Conservation (phyloP, 495 filamentous ascomycete species). For the Chlorociboria aeruginascens region DNA sequence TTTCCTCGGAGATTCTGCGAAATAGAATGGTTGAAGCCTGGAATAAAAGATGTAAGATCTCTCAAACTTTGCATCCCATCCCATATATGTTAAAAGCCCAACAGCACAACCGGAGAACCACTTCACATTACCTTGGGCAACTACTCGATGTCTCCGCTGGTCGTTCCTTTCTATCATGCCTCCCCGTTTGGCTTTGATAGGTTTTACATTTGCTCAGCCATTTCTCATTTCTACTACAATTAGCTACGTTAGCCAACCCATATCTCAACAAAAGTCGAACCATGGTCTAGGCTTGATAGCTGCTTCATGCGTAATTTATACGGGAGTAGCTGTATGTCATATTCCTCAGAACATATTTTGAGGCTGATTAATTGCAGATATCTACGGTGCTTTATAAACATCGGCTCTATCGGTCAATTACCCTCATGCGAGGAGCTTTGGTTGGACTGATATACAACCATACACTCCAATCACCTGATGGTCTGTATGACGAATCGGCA, state of each 20-base stretch:
- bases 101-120: not conserved
- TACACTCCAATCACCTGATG: constrained; percentile 5
- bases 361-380: not conserved
- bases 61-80: not conserved
- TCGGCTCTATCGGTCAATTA: constrained; percentile 16
- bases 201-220: constrained; percentile 53
- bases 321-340: constrained; percentile 30
- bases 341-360: not conserved
- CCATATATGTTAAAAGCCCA: not conserved
- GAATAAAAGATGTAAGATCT: constrained; percentile 11
- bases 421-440: constrained; percentile 19
- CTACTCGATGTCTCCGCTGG: constrained; percentile 3
- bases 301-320: constrained; percentile 21
- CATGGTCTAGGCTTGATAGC: constrained; percentile 27
- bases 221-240: constrained; percentile 33
- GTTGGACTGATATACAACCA: constrained; percentile 18
- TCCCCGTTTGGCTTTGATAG: constrained; percentile 37
- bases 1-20: constrained; percentile 21
- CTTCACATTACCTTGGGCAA: not conserved
- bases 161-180: constrained; percentile 18
- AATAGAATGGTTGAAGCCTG: constrained; percentile 17
- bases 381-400: constrained; percentile 13
- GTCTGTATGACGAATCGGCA: constrained; percentile 10
- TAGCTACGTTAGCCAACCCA: constrained; percentile 19
- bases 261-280: constrained; percentile 17